Evolutionary conservation across 352 stramenopile genomes (phyloP).

Genomic region (Phytophthora megakarya): DNA sequence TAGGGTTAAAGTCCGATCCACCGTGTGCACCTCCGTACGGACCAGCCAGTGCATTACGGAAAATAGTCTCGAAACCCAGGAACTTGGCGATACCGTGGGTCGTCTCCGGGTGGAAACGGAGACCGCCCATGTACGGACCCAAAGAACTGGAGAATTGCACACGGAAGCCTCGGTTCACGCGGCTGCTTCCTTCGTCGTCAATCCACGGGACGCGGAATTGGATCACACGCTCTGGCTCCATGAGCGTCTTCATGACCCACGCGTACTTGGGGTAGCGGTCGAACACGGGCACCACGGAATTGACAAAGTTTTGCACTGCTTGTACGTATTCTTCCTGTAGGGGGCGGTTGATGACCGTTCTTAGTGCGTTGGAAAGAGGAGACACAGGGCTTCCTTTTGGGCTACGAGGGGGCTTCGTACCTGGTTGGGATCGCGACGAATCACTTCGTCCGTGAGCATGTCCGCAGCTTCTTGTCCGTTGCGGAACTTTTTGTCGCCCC

Average conservation of each 20-base stretch:
- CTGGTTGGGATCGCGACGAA: conserved; percentile 81
- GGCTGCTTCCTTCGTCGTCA: conserved; percentile 94
- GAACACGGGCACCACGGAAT: conserved; percentile 87
- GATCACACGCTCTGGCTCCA: conserved; percentile 95
- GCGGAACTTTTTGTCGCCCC: conserved; percentile 96
- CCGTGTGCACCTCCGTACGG: conserved; percentile 84
- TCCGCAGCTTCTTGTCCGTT: conserved; percentile 95
- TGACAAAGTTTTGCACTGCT: conserved; percentile 77
- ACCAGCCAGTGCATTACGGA: conserved; percentile 94
- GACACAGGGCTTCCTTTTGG: conserved; percentile 17
- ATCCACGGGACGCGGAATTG: conserved; percentile 98
- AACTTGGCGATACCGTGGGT: conserved; percentile 91
- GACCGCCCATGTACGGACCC: conserved; percentile 95
- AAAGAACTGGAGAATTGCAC: conserved; percentile 95
- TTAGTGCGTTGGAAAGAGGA: conserved; percentile 20
- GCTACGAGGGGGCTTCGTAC: conserved; percentile 15
- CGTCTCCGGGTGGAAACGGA: conserved; percentile 94
- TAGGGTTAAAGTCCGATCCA: conserved; percentile 97
- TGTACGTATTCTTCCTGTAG: conserved; percentile 58
- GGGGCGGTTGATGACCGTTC: neutral
- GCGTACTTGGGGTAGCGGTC: conserved; percentile 90
- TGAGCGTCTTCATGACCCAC: conserved; percentile 93
- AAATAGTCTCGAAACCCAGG: conserved; percentile 95
- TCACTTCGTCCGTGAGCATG: conserved; percentile 89
- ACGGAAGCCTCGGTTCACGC: conserved; percentile 97